Percentiles rank a stretch among this genome's conserved stretches.
These are phyloP conservation scores for Thielaviopsis populi DNA, from an alignment of 2,329 filamentous ascomycete species.

Conservation along the genomic window DNA sequence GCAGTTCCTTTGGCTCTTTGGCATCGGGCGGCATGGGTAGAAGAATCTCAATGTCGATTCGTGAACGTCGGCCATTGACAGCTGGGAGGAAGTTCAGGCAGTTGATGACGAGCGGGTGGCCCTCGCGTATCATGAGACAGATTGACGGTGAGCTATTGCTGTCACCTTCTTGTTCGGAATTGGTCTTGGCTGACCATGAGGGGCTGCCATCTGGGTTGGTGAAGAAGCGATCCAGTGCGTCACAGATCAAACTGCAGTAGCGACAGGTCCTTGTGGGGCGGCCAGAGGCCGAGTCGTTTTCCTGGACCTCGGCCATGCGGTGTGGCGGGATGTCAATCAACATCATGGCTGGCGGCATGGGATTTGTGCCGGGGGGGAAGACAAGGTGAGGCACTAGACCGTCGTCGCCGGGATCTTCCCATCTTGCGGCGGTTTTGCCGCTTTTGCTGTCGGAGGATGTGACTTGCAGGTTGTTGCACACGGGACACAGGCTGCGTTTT, in stretches of 20 bases:
- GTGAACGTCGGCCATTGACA: constrained; percentile 12
- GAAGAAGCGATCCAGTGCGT: constrained; percentile 12
- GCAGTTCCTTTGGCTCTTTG: constrained; percentile 8
- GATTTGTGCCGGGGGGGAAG: constrained; percentile 12
- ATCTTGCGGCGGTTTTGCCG: constrained; percentile 11
- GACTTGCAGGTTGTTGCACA: constrained; percentile 16
- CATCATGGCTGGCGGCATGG: constrained; percentile 16
- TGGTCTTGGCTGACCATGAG: constrained; percentile 1
- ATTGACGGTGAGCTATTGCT: constrained; percentile 12
- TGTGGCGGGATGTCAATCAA: constrained; percentile 14
- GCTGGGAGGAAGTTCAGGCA: constrained; percentile 14
- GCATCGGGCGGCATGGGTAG: constrained; percentile 12
- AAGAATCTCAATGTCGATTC: constrained; percentile 15
- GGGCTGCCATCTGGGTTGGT: not conserved
- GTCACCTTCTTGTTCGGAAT: constrained; percentile 11
- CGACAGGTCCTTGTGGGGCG: constrained; percentile 8
- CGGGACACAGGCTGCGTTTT: constrained; percentile 11
- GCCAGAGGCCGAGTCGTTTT: constrained; percentile 4
- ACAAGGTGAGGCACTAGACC: not conserved
- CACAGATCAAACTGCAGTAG: constrained; percentile 13
- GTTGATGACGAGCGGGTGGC: constrained; percentile 15
- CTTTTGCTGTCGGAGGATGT: constrained; percentile 14
- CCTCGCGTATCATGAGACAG: constrained; percentile 14
- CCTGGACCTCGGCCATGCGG: constrained; percentile 14
- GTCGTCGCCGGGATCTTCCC: constrained; percentile 15